Base-by-base conservation (phyloP, 1,284 basidiomycete genomes). In the Pterula multifida region DNA sequence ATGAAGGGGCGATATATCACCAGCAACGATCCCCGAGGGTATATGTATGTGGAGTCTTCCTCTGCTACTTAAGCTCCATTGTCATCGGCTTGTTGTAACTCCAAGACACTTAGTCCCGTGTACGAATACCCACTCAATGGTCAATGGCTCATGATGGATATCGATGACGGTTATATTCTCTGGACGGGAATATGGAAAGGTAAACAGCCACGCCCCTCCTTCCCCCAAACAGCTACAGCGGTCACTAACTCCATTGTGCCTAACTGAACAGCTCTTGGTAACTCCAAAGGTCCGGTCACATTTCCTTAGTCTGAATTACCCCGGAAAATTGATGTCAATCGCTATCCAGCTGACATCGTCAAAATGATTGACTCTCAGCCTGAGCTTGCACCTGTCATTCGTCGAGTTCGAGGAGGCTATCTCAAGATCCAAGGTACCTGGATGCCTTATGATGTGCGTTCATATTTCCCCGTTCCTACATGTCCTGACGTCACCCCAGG, bases 131-230 rank as follows among this genome's bases (percentile, higher is more conserved):
- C 86, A 2, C 69, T 90, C 52, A 88, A 89, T 55, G 84, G 81
- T 13, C 87, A 90, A 62, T 90, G 87, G 85, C 88, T 90, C 59
- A 90, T 90, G 87, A 87, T 90, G 78, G 88, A 90, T 68, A 85
- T 86, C 63, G 88, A 90, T 62, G 86, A 90, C 61, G 87, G 86
- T 2, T 90, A 89, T 61, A 81, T 90, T 54, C 69, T 89, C 12
- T 89, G 86, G 86, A 90, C 87, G 2, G 86, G 87, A 12, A 90
- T 90, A 51, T 90, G 86, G 86, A 90, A 90, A 74, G 86, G 85
- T 86, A 53, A 54, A 69, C 23, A 3, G 15, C 28, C 15, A 15
- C 28, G 28, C 28, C n/a, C n/a, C n/a, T n/a, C n/a, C n/a, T n/a
- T n/a, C n/a, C n/a, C n/a, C n/a, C n/a, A n/a, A n/a, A n/a, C n/a